phyloP scores from a whole-genome alignment of 257 asterid species.

The Gentiana straminea region DNA sequence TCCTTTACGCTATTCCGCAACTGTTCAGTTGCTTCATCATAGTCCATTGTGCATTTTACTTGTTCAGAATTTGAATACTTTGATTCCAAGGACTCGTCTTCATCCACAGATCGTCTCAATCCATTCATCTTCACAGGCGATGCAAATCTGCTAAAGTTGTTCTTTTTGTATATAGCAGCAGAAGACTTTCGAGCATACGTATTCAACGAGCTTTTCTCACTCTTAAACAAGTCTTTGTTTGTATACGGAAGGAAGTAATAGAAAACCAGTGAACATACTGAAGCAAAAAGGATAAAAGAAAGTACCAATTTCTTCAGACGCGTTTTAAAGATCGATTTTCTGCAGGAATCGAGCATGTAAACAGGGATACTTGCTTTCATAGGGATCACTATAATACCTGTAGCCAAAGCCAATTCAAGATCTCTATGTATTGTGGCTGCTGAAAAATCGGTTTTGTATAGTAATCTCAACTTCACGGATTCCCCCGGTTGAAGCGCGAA shows the following conservation, averaged over 20 bases:
- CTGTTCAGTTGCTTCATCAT: slow-evolving; percentile 18
- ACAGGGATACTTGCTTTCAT: slow-evolving; percentile 70
- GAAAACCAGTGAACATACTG: slow-evolving; percentile 30
- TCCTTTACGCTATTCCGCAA: slow-evolving; percentile 17
- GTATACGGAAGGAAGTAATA: slow-evolving; percentile 29
- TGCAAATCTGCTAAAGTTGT: slow-evolving; percentile 13
- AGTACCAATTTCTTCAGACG: slow-evolving; percentile 33
- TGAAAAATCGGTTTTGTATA: slow-evolving; percentile 57
- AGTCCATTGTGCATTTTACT: slow-evolving; percentile 9
- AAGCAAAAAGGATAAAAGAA: slow-evolving; percentile 30
- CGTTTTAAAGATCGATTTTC: slow-evolving; percentile 46
- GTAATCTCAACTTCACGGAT: slow-evolving; percentile 40
- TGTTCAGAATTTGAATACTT: slow-evolving; percentile 17
- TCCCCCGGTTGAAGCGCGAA: slow-evolving; percentile 79
- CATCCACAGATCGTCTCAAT: slow-evolving; percentile 22
- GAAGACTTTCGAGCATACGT: slow-evolving; percentile 19
- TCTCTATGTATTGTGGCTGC: slow-evolving; percentile 58
- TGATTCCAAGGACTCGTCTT: slow-evolving; percentile 25
- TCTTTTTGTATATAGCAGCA: slow-evolving; percentile 12
- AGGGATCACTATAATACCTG: slow-evolving; percentile 70
- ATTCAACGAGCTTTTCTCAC: slow-evolving; percentile 23
- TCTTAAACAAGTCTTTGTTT: slow-evolving; percentile 22
- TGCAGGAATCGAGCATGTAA: slow-evolving; percentile 48
- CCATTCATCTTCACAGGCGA: slow-evolving; percentile 25
- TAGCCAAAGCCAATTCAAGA: slow-evolving; percentile 49